Percentiles rank a stretch among this genome's conserved stretches.
Evolutionary conservation across 139 green algal genomes (phyloP).

Genomic region (Edaphochlamys debaryana): DNA sequence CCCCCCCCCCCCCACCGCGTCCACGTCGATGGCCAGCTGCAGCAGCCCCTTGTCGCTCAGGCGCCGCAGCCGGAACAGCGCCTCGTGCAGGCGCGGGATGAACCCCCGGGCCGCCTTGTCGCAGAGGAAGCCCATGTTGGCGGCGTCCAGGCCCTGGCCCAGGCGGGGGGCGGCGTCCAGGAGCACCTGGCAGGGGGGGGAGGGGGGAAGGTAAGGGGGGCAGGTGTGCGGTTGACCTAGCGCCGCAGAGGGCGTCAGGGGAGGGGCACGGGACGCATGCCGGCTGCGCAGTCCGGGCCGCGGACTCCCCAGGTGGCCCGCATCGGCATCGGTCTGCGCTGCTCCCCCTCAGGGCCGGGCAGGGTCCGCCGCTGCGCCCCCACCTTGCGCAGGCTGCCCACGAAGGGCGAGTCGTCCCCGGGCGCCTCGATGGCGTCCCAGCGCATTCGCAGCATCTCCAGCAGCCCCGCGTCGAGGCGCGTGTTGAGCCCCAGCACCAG

Average conservation of each 20-base stretch:
- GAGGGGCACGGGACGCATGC: too few species aligned
- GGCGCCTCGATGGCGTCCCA: slow-evolving; percentile 81
- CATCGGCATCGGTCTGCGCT: too few species aligned
- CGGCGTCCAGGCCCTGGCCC: slow-evolving; percentile 68
- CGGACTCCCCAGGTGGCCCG: too few species aligned
- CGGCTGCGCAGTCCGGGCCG: too few species aligned
- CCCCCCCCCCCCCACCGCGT: slow-evolving; percentile 48
- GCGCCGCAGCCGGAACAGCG: slow-evolving; percentile 40
- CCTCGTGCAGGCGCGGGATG: slow-evolving; percentile 79
- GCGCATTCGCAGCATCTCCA: slow-evolving; percentile 35
- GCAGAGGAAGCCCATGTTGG: slow-evolving; percentile 93
- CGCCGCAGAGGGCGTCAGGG: too few species aligned
- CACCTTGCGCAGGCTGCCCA: slow-evolving; percentile 68
- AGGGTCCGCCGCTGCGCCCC: too few species aligned
- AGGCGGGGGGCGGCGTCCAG: slow-evolving; percentile 68
- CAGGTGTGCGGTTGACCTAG: neutral
- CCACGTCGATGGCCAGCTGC: slow-evolving; percentile 74
- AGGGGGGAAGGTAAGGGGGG: neutral
- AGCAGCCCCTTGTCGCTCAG: slow-evolving; percentile 69
- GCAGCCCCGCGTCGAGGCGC: slow-evolving; percentile 80
- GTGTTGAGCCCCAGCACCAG: slow-evolving; percentile 93
- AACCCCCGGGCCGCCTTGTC: slow-evolving; percentile 94
- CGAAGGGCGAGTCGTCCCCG: slow-evolving; percentile 92
- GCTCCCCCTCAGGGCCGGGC: too few species aligned
- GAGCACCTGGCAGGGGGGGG: slow-evolving; percentile 51